Conservation (phyloP, 345 rosid genomes). For the Salix brachista region DNA sequence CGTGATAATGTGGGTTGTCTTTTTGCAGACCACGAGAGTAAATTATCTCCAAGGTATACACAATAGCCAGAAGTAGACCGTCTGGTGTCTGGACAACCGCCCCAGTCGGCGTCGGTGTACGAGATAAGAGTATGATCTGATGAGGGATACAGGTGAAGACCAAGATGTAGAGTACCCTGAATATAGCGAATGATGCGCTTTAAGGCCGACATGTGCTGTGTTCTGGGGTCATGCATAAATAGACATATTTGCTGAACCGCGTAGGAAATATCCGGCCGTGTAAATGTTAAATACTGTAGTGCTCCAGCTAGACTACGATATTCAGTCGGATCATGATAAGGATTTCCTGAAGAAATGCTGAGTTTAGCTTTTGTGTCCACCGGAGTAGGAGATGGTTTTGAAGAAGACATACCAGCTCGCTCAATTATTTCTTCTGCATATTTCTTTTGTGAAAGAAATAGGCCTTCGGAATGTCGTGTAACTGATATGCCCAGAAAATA, state of each 20-base stretch:
- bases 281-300: neutral
- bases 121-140: neutral
- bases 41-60: neutral
- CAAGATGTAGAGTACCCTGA: neutral
- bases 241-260: neutral
- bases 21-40: neutral
- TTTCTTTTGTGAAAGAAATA: neutral
- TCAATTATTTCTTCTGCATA: neutral
- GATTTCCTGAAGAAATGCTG: neutral
- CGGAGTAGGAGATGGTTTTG: neutral
- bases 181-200: neutral
- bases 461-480: neutral
- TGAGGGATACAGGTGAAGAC: neutral
- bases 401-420: neutral
- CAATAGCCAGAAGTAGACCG: neutral
- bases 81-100: conserved; percentile 1
- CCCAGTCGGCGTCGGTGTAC: conserved; percentile 5
- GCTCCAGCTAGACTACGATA: neutral
- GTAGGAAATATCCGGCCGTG: neutral
- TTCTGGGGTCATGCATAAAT: neutral
- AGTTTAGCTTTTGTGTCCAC: neutral
- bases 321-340: neutral
- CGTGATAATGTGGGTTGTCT: neutral
- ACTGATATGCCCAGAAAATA: conserved; percentile 3
- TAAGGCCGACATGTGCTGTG: neutral